Evolutionary conservation across 371 early-diverging fungal genomes (phyloP), one percentile per base, ranked within the genome.

Genomic region (Rhizomucor miehei): DNA sequence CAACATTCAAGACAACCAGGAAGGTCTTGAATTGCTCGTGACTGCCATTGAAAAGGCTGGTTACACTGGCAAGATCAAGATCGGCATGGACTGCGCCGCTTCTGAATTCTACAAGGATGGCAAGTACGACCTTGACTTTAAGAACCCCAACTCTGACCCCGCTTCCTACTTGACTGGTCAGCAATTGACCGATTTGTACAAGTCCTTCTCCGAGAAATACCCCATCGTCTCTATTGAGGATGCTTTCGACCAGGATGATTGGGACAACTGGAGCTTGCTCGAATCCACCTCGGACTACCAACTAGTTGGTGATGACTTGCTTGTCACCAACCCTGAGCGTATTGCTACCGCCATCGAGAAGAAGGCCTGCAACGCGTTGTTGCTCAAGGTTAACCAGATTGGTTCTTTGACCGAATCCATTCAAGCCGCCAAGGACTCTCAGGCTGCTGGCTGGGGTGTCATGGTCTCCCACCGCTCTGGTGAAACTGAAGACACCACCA

Each of bases 391-490:
- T 60, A 99, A 99, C 87, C 99, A 99, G 79, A 98, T 99, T 67
- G 99, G 99, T 62, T 90, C 96, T 44, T 87, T 99, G 23, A 92
- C 93, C 66, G 99, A 98, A 79, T 89, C 93, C 40, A 95, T 99
- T 74, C 73, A 89, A 52, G 80, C 86, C 47, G 86, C 89, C 60
- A 69, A 75, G 51, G 74, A 88, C 62, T 72, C 89, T 56, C 83
- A 87, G 72, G 48, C 54, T 48, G 90, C 89, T 62, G 93, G 93
- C 56, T 97, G 98, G 98, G 97, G 96, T 73, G 92, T 96, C 63
- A 99, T 99, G 99, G 98, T 96, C 55, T 94, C 94, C 55, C 99
- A 99, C 84, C 90, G 99, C 62, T 95, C 95, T 41, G 99, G 98
- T 58, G 99, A 99, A 82, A 99, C 99, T 60, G 99, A 98, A 79